Base-by-base conservation (phyloP, 164 flowering plant species). In the Sedum album region DNA sequence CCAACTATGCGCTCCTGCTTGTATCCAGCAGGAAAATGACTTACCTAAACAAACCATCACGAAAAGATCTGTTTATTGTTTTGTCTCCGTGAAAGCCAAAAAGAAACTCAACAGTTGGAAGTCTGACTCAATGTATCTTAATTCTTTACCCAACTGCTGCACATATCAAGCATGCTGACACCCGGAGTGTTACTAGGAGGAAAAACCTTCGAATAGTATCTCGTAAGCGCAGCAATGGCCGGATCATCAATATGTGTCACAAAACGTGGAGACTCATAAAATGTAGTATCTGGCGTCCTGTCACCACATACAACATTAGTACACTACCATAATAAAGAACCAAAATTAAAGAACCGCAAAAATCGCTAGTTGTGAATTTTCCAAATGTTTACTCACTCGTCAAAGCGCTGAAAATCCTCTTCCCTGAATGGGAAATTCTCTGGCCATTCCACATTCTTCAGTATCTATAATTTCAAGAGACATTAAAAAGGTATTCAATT, bases 211-310 rank as follows among this genome's bases (percentile, higher is more conserved):
- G 91, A 81, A 77, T 93, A 93, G 42, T 82, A 90, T 69, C 85
- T 89, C 7, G 96, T 93, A 63, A 93, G 89, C 20, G 93, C 93
- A 77, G 88, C 82, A 75, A 93, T 90, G 38, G 96, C 96, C 6
- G 90, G 89, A 83, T 93, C 96, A 81, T 93, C 98, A 69, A 93
- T 88, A 70, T 90, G 96, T 38, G 96, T 93, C 73, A 93, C 96
- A 77, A 90, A 87, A 5, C 98, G 91, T 9, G 96, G 98, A 63
- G 80, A 68, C 36, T 86, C 91, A 76, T 93, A 93, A 78, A 93
- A 93, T 31, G 68, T 25, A 31, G 88, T 49, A 85, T 93, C 98
- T 44, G 93, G 70, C 62, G 93, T 79, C 74, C 93, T 93, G 61
- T 26, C 33, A 39, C n/a, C 38, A 35, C 44, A 62, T 9, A 9